A percentile compares a stretch with the other conserved stretches of the same genome.
phyloP scores from a whole-genome alignment of 805 yeast genomes.

The Saccharomyces cerevisiae region DNA sequence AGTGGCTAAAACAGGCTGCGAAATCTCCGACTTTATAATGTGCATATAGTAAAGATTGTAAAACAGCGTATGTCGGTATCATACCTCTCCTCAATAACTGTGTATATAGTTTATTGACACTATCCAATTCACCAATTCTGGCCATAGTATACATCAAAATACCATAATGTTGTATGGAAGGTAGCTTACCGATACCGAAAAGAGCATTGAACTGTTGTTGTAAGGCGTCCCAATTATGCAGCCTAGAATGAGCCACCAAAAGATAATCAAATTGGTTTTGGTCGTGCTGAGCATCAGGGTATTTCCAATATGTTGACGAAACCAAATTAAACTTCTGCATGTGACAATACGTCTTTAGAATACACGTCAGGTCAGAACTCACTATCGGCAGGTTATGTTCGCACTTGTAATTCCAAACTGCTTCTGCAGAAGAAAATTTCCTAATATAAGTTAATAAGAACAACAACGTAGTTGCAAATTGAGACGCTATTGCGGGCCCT shows the following conservation, averaged over 20 bases:
- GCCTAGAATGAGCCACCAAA: constrained; percentile 38
- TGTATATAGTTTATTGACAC: constrained; percentile 43
- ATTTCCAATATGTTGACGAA: constrained; percentile 29
- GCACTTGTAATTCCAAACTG: constrained; percentile 30
- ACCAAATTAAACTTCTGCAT: constrained; percentile 20
- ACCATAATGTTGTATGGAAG: constrained; percentile 47
- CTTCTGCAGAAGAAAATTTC: constrained; percentile 11
- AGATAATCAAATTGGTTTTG: constrained; percentile 40
- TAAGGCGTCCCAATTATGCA: constrained; percentile 45
- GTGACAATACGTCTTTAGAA: constrained; percentile 19
- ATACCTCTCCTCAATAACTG: constrained; percentile 40
- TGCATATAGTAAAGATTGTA: constrained; percentile 22
- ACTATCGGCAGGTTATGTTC: constrained; percentile 12
- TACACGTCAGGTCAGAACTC: constrained; percentile 17
- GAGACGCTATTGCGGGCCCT: constrained; percentile 22
- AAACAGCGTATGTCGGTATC: constrained; percentile 34
- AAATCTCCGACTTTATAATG: constrained; percentile 20
- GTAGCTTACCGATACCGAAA: constrained; percentile 46
- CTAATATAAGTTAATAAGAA: constrained; percentile 11
- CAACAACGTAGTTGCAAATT: constrained; percentile 24
- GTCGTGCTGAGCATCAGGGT: constrained; percentile 38
- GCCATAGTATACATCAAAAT: constrained; percentile 57
- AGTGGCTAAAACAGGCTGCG: constrained; percentile 22
- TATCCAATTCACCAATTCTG: constrained; percentile 37
- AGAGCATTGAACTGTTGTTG: constrained; percentile 49